phyloP scores from a whole-genome alignment of 2,329 filamentous ascomycete genomes.

The Fusarium sp. region DNA sequence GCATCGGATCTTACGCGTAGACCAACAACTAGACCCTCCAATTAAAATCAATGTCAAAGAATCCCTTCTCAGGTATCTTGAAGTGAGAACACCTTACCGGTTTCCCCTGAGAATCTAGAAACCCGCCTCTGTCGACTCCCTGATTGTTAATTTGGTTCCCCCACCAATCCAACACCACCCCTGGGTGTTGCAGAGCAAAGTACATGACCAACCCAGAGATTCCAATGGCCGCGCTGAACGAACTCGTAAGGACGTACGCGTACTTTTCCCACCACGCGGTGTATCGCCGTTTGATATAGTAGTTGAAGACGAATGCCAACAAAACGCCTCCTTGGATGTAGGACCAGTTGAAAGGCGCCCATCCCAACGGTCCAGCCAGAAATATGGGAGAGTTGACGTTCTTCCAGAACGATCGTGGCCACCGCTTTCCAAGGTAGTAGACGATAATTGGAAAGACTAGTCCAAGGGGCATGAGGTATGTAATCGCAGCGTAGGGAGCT shows the following conservation, averaged over 20 bases:
- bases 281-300: constrained; percentile 37
- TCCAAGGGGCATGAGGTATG: constrained; percentile 33
- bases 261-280: constrained; percentile 43
- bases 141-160: constrained; percentile 28
- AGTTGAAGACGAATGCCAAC: constrained; percentile 42
- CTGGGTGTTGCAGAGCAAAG: constrained; percentile 36
- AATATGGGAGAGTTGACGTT: constrained; percentile 40
- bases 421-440: constrained; percentile 31
- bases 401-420: constrained; percentile 33
- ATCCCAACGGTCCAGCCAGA: constrained; percentile 37
- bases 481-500: constrained; percentile 30
- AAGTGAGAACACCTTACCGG: constrained; percentile 33
- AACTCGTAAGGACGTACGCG: constrained; percentile 42
- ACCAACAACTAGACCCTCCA: constrained; percentile 20
- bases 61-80: constrained; percentile 28
- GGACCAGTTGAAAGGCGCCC: constrained; percentile 42
- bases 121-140: constrained; percentile 39
- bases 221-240: constrained; percentile 41
- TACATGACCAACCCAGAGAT: constrained; percentile 42
- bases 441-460: constrained; percentile 29
- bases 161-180: constrained; percentile 38
- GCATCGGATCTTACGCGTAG: not conserved
- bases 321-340: constrained; percentile 40
- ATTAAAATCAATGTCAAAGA: constrained; percentile 30
- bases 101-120: constrained; percentile 12